A percentile compares a stretch with the other conserved stretches of the same genome.
Conservation (phyloP, 78 protist genomes). For the Neovahlkampfia damariscottae region DNA sequence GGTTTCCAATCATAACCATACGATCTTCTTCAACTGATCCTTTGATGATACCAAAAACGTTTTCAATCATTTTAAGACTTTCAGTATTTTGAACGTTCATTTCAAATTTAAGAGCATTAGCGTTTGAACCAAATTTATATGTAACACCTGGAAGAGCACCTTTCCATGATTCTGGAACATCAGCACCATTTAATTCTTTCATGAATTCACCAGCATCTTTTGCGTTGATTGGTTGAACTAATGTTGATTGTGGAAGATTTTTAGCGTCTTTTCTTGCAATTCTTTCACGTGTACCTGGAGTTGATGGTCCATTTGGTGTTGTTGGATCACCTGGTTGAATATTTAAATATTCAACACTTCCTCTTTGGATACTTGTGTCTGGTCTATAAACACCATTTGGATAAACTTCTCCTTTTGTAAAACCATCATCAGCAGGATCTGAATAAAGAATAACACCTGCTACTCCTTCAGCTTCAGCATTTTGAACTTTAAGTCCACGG, state of each 20-base stretch:
- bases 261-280: neutral
- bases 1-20: conserved; percentile 13
- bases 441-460: conserved; percentile 19
- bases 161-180: conserved; percentile 1
- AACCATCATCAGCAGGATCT: conserved; percentile 36
- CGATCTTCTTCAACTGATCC: neutral
- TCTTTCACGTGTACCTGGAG: neutral
- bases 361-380: conserved; percentile 24
- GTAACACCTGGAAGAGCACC: conserved; percentile 2
- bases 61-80: neutral
- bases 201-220: neutral
- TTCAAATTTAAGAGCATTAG: neutral
- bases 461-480: conserved; percentile 3
- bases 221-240: neutral
- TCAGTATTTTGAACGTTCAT: conserved; percentile 4
- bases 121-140: neutral
- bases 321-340: conserved; percentile 28
- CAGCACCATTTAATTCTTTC: neutral
- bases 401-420: conserved; percentile 16
- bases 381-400: conserved; percentile 53
- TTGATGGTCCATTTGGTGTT: neutral
- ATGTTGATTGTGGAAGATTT: neutral
- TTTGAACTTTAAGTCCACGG: conserved; percentile 35
- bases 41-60: neutral
- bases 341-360: conserved; percentile 19